Evolutionary conservation across 1,284 basidiomycete genomes (phyloP).

Genomic region (Vanrija sp.): DNA sequence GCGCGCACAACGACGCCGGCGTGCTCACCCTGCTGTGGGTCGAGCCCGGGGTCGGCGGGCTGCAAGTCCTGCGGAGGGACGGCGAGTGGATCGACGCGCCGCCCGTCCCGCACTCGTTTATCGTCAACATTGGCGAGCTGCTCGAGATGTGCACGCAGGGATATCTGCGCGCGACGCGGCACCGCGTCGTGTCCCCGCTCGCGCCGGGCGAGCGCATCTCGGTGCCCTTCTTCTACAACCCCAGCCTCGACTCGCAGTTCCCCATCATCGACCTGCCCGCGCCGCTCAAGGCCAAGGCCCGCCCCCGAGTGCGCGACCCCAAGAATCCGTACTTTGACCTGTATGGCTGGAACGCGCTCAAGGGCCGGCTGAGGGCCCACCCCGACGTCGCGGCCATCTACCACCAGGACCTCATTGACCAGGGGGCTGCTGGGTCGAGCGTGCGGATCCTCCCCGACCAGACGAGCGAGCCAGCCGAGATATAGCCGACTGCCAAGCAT

Average conservation of each 20-base stretch:
- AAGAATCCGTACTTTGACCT: background rate
- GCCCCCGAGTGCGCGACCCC: background rate
- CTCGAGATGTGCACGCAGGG: conserved; percentile 12
- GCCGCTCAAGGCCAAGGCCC: background rate
- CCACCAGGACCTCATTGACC: background rate
- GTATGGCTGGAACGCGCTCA: background rate
- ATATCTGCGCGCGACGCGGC: background rate
- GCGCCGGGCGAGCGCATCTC: background rate
- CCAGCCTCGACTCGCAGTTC: background rate
- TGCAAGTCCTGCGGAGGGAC: background rate
- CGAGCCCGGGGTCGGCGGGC: background rate
- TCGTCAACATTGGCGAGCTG: conserved; percentile 63
- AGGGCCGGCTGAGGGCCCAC: background rate
- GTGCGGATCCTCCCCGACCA: too few species aligned
- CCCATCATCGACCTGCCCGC: background rate
- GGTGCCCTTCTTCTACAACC: background rate
- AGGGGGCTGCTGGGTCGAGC: too few species aligned
- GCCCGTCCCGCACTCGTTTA: conserved; percentile 66
- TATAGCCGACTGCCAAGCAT: too few species aligned
- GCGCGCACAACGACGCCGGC: background rate
- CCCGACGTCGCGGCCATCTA: background rate
- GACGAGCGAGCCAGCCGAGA: too few species aligned
- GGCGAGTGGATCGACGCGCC: conserved; percentile 71
- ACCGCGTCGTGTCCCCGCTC: background rate
- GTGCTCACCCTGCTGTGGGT: background rate